These are phyloP conservation scores for Paraleonurus japonicus DNA, from an alignment of 257 asterid species.

Conservation along the genomic window DNA sequence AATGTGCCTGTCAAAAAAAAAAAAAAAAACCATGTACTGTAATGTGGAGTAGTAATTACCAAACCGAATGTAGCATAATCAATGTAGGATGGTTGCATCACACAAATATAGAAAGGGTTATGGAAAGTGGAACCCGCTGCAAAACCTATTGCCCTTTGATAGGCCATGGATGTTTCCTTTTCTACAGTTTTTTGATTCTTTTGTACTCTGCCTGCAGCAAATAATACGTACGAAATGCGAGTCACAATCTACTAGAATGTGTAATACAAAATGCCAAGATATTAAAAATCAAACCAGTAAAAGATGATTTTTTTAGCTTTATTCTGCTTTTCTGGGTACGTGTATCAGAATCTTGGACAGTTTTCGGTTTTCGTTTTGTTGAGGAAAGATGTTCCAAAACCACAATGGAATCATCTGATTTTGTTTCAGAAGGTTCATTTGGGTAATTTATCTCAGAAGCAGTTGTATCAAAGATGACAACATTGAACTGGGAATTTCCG, in stretches of 20 bases:
- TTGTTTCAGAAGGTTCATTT: not conserved
- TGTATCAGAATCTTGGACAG: not conserved
- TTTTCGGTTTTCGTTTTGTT: not conserved
- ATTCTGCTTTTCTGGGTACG: not conserved
- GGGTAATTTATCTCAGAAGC: conserved; percentile 42
- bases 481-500: conserved; percentile 32
- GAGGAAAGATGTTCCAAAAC: not conserved
- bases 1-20: no score
- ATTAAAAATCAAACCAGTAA: not conserved
- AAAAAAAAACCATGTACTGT: no score
- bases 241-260: not conserved
- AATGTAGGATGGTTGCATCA: conserved; percentile 20
- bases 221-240: no score
- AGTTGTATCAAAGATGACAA: conserved; percentile 35
- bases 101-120: conserved; percentile 12
- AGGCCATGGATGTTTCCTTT: not conserved
- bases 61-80: not conserved
- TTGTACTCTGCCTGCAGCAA: not conserved
- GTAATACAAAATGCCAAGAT: not conserved
- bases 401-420: not conserved
- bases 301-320: not conserved
- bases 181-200: not conserved
- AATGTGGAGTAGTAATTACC: not conserved
- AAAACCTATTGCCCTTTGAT: conserved; percentile 20
- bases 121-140: not conserved